Conservation (phyloP, 202 grass and related monocot genomes). For the Setaria italica region DNA sequence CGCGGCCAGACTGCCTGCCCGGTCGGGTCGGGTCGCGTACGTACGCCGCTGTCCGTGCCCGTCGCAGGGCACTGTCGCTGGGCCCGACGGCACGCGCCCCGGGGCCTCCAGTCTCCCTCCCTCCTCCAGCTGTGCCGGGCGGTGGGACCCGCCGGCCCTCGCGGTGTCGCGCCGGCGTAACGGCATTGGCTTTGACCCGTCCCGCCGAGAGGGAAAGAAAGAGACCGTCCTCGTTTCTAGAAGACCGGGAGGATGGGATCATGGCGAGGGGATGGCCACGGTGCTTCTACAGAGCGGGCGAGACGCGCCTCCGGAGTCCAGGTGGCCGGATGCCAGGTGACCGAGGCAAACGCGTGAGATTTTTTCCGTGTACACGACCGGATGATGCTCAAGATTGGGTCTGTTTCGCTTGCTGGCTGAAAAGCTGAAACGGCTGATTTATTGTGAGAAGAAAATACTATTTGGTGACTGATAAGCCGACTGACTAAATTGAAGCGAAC, state of each 20-base stretch:
- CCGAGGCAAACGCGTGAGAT: neutral
- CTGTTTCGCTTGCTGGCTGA: no score
- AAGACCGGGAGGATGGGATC: neutral
- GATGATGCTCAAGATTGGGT: no score
- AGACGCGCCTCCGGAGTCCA: neutral
- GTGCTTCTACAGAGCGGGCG: neutral
- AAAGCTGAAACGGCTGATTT: no score
- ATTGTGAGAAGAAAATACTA: no score
- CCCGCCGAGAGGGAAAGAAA: neutral
- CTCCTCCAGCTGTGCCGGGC: neutral
- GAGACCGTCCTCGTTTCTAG: neutral
- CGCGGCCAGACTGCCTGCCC: neutral
- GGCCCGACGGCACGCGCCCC: conserved; percentile 28
- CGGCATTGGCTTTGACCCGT: neutral
- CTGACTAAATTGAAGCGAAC: no score
- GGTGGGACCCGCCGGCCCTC: neutral
- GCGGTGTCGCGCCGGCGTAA: neutral
- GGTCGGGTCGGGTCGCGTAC: neutral
- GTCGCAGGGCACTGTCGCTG: conserved; percentile 3
- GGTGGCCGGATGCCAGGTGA: neutral
- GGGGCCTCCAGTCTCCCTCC: neutral
- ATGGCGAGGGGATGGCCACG: neutral
- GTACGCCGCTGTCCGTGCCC: neutral
- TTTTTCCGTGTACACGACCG: neutral
- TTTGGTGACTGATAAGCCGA: no score